Conservation (phyloP, 2,329 filamentous ascomycete genomes). For the Beauveria australis region DNA sequence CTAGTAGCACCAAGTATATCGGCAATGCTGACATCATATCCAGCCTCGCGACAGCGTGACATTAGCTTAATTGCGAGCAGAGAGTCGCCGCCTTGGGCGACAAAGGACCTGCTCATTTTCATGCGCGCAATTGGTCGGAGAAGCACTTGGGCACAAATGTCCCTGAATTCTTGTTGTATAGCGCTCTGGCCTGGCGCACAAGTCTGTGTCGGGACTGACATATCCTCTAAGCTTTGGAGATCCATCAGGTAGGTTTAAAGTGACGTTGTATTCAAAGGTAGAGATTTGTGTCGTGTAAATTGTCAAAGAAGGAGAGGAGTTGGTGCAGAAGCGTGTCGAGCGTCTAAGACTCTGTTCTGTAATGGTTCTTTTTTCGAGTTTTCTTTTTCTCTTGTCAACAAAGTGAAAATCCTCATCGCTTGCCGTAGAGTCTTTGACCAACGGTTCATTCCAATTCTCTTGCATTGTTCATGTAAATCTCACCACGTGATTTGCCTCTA, state of each 20-base stretch:
- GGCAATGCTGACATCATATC: neutral
- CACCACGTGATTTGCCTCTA: neutral
- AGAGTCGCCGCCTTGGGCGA: neutral
- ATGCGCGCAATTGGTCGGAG: neutral
- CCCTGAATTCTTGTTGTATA: neutral
- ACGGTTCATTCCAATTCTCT: neutral
- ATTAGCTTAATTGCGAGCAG: neutral
- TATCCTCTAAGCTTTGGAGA: neutral
- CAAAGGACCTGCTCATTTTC: neutral
- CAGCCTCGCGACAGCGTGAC: neutral
- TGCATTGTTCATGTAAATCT: neutral
- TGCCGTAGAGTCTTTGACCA: no score
- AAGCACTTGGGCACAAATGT: neutral
- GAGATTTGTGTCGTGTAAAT: no score
- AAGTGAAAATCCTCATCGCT: no score
- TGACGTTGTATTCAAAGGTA: no score
- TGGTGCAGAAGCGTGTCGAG: neutral
- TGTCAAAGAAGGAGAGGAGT: neutral
- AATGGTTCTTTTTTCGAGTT: no score
- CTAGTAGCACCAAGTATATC: neutral
- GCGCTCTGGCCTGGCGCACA: neutral
- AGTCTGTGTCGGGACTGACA: neutral
- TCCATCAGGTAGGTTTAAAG: neutral
- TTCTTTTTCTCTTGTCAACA: no score
- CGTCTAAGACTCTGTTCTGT: no score